These are phyloP conservation scores for Oryza meridionalis DNA, from an alignment of 176 grass and related monocot genomes.

Conservation along the genomic window DNA sequence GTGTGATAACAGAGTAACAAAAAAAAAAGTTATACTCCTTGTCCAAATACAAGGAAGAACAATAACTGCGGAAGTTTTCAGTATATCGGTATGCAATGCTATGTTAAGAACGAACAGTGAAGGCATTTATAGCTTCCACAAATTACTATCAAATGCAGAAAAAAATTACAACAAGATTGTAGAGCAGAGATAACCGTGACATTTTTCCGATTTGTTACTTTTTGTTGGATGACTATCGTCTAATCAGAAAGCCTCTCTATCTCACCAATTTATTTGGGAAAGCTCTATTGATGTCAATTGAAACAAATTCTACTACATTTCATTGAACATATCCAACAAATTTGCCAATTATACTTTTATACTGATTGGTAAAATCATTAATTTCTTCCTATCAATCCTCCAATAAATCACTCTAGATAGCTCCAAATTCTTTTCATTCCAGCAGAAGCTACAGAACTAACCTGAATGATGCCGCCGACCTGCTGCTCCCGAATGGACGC, in stretches of 20 bases:
- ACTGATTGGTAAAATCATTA: not conserved
- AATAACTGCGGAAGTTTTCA: not conserved
- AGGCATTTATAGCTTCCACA: not conserved
- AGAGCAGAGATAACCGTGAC: not conserved
- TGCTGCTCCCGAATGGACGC: slow-evolving; percentile 94
- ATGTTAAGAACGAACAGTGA: not conserved
- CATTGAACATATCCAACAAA: not conserved
- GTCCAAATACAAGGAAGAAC: not conserved
- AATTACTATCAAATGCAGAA: not conserved
- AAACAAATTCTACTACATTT: not conserved
- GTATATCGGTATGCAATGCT: not conserved
- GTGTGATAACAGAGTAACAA: too few relatives aligned
- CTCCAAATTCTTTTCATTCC: not conserved
- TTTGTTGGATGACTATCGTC: not conserved
- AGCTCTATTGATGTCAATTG: not conserved
- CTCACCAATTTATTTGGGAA: not conserved
- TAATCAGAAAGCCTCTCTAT: not conserved
- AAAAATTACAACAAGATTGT: not conserved
- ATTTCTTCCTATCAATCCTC: not conserved
- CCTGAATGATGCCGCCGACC: slow-evolving; percentile 90
- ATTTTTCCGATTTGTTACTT: not conserved
- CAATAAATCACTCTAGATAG: not conserved
- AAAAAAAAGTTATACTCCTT: too few relatives aligned
- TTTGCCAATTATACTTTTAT: too few relatives aligned
- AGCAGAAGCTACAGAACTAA: slow-evolving; percentile 12